phyloP scores from a whole-genome alignment of 805 yeast genomes.

The Saccharomycopsis microspora region DNA sequence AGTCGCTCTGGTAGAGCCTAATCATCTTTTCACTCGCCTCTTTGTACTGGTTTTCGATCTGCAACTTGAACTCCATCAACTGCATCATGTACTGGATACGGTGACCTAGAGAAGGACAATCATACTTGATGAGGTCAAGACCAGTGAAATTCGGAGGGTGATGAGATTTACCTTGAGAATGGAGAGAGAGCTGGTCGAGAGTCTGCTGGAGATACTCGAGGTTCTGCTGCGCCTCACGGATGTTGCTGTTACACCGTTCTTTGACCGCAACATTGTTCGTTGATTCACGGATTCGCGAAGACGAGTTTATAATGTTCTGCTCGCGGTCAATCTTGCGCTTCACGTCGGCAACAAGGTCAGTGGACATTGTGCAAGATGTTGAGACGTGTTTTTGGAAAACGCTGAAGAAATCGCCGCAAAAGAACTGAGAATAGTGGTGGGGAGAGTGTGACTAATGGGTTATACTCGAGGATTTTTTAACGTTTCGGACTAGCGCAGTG shows the following conservation, averaged over 20 bases:
- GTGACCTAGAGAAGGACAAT: constrained; percentile 90
- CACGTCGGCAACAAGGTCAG: constrained; percentile 49
- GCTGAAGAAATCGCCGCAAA: background rate
- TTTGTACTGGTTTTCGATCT: constrained; percentile 87
- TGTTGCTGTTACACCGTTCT: constrained; percentile 81
- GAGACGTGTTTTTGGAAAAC: no score
- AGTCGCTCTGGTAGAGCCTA: constrained; percentile 78
- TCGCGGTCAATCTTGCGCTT: constrained; percentile 81
- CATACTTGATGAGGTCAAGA: constrained; percentile 78
- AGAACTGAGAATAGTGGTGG: background rate
- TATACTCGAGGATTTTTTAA: no score
- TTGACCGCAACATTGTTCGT: constrained; percentile 76
- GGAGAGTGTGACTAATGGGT: no score
- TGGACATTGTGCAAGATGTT: no score
- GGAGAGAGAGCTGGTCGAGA: constrained; percentile 39
- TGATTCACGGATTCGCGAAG: constrained; percentile 65
- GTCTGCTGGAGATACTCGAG: constrained; percentile 80
- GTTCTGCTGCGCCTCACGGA: constrained; percentile 84
- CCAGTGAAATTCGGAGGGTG: constrained; percentile 30
- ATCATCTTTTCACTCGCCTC: constrained; percentile 87
- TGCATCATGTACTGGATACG: constrained; percentile 92
- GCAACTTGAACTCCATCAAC: constrained; percentile 85
- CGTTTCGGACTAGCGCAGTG: no score
- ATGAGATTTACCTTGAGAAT: background rate
- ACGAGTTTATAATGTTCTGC: constrained; percentile 77